These are phyloP conservation scores for Trichoderma brevicompactum DNA, from an alignment of 2,329 filamentous ascomycete genomes.

Conservation along the genomic window DNA sequence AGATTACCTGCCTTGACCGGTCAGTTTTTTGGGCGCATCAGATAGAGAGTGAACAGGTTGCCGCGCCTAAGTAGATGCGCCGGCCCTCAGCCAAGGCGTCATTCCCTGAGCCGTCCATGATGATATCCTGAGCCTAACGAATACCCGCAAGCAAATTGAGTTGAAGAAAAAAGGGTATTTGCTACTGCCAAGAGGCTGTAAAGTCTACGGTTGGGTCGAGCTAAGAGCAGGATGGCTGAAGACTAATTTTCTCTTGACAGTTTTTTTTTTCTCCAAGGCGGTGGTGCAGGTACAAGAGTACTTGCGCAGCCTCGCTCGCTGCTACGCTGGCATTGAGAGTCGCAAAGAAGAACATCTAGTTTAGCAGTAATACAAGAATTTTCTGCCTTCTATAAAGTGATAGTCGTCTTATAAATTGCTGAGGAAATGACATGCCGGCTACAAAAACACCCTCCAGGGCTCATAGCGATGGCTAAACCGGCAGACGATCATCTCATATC, in stretches of 20 bases:
- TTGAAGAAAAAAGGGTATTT: background rate
- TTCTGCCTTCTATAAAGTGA: too few relatives aligned
- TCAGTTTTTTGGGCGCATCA: slow-evolving; percentile 16
- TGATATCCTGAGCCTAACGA: background rate
- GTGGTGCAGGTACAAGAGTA: slow-evolving; percentile 27
- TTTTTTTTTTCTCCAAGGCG: slow-evolving; percentile 6
- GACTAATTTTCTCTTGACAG: slow-evolving; percentile 23
- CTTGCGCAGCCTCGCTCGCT: slow-evolving; percentile 15
- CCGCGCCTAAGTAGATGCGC: slow-evolving; percentile 62
- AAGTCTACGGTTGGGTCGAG: slow-evolving; percentile 18
- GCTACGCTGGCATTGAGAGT: slow-evolving; percentile 3
- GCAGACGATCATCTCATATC: background rate
- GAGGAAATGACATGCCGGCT: fast-evolving
- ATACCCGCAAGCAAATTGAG: slow-evolving; percentile 1
- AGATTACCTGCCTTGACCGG: slow-evolving; percentile 52
- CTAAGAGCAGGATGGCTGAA: slow-evolving; percentile 17
- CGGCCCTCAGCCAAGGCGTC: slow-evolving; percentile 39
- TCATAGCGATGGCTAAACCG: background rate
- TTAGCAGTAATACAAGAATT: background rate
- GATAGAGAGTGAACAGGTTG: background rate
- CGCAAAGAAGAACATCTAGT: background rate
- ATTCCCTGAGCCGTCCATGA: slow-evolving; percentile 20
- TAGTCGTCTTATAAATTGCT: background rate
- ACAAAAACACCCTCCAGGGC: background rate
- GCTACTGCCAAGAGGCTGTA: slow-evolving; percentile 2